Conservation (phyloP, 768 basidiomycete species). For the Trametes villosa region DNA sequence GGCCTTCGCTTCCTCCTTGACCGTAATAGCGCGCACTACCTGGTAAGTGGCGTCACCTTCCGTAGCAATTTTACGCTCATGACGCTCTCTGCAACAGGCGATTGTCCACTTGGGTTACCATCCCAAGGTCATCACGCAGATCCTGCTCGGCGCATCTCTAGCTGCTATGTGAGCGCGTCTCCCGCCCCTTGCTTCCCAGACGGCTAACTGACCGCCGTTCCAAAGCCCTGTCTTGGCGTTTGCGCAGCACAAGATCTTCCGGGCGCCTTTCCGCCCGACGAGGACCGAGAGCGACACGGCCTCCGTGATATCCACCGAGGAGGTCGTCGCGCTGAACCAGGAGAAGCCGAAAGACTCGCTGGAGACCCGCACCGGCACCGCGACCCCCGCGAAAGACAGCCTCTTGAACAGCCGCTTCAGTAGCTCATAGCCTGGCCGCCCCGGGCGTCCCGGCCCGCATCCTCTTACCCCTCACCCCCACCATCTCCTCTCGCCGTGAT, state of each 20-base stretch:
- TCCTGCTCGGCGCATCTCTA: constrained; percentile 58
- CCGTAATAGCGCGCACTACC: constrained; percentile 58
- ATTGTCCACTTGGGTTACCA: constrained; percentile 52
- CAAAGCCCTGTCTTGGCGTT: constrained; percentile 56
- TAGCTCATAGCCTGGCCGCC: neutral
- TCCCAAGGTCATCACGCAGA: constrained; percentile 52
- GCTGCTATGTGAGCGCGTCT: constrained; percentile 54
- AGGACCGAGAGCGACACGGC: constrained; percentile 2
- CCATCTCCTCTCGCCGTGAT: neutral
- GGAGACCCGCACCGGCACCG: neutral
- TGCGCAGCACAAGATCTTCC: constrained; percentile 58
- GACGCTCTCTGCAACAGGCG: constrained; percentile 41
- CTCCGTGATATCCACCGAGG: constrained; percentile 3
- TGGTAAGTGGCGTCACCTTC: constrained; percentile 41
- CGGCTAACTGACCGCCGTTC: neutral
- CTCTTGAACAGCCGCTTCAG: constrained; percentile 21
- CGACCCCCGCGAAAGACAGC: neutral
- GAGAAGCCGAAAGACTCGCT: neutral
- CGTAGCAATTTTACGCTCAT: neutral
- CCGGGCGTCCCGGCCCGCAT: neutral
- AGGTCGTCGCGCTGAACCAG: neutral
- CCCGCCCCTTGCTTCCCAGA: neutral
- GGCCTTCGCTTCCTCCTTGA: constrained; percentile 69
- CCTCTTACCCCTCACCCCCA: neutral
- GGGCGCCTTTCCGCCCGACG: constrained; percentile 47